A percentile compares a stretch with the other conserved stretches of the same genome.
Conservation (phyloP, 1,284 basidiomycete species). For the Amylostereum chailletii region DNA sequence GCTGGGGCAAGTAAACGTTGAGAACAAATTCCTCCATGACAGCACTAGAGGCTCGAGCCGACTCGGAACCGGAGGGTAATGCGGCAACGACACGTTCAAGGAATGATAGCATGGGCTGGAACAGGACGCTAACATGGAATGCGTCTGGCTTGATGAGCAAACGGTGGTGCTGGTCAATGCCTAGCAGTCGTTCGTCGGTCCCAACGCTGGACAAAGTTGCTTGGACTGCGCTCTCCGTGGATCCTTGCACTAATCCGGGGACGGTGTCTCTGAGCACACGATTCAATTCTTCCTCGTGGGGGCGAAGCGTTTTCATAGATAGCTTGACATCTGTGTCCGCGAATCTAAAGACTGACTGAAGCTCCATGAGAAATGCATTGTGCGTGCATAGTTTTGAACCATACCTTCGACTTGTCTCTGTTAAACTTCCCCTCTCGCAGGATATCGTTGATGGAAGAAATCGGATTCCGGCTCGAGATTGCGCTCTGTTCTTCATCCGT, state of each 20-base stretch:
- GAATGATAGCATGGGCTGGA: constrained; percentile 88
- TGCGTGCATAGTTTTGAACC: constrained; percentile 1
- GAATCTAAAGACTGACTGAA: constrained; percentile 82
- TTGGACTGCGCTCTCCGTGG: constrained; percentile 53
- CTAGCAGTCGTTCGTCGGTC: constrained; percentile 64
- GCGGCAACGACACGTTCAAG: constrained; percentile 66
- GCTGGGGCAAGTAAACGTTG: constrained; percentile 87
- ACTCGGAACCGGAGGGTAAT: constrained; percentile 68
- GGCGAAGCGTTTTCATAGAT: constrained; percentile 59
- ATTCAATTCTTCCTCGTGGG: constrained; percentile 82
- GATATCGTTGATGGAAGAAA: constrained; percentile 91
- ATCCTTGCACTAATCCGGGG: constrained; percentile 82
- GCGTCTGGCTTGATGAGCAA: constrained; percentile 86
- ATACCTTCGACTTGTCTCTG: constrained; percentile 74
- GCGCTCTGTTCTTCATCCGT: constrained; percentile 81
- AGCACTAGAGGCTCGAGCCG: constrained; percentile 61
- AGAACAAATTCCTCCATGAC: constrained; percentile 93
- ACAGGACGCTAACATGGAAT: constrained; percentile 91
- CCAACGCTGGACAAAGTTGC: constrained; percentile 50
- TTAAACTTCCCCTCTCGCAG: constrained; percentile 76
- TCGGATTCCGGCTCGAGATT: constrained; percentile 73
- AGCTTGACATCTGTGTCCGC: constrained; percentile 77
- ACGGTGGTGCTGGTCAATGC: constrained; percentile 73
- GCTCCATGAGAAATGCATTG: constrained; percentile 1
- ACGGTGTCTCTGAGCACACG: constrained; percentile 84